Percentiles rank a stretch among this genome's conserved stretches.
phyloP scores from a whole-genome alignment of 345 rosid genomes.

The Tarenaya hassleriana region DNA sequence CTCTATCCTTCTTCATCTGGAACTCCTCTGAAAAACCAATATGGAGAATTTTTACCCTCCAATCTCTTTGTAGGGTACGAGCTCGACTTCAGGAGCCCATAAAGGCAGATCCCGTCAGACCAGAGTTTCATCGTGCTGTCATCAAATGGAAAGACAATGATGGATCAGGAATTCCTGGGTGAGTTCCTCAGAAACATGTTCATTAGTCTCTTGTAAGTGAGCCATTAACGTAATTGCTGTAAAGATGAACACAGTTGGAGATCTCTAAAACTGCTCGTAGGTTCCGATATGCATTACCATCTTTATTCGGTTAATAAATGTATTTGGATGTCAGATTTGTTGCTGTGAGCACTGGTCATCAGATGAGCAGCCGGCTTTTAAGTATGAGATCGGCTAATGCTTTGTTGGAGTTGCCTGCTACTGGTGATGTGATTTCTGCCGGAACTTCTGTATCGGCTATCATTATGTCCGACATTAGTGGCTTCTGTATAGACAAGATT shows the following conservation, averaged over 20 bases:
- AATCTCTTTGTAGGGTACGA: slow-evolving; percentile 45
- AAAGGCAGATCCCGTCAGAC: slow-evolving; percentile 54
- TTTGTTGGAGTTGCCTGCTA: slow-evolving; percentile 73
- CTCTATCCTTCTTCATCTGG: not conserved
- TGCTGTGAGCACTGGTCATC: slow-evolving; percentile 91
- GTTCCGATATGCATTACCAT: slow-evolving; percentile 5
- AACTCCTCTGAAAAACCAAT: not conserved
- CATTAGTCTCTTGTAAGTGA: not conserved
- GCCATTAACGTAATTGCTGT: not conserved
- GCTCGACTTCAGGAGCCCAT: slow-evolving; percentile 61
- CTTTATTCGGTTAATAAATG: slow-evolving; percentile 12
- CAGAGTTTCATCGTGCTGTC: slow-evolving; percentile 72
- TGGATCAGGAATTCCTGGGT: slow-evolving; percentile 91
- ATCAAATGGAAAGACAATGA: slow-evolving; percentile 70
- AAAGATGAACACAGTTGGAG: slow-evolving; percentile 2
- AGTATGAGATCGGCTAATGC: slow-evolving; percentile 93
- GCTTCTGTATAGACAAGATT: slow-evolving; percentile 22
- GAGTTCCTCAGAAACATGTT: slow-evolving; percentile 22
- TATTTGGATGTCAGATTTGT: slow-evolving; percentile 54
- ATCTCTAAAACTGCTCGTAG: slow-evolving; percentile 8
- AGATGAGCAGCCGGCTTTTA: slow-evolving; percentile 84
- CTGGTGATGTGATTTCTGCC: slow-evolving; percentile 51
- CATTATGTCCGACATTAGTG: slow-evolving; percentile 52
- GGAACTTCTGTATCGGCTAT: slow-evolving; percentile 72
- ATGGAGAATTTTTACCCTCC: not conserved